phyloP scores from a whole-genome alignment of 805 yeast genomes.

The Wickerhamomyces ciferrii region DNA sequence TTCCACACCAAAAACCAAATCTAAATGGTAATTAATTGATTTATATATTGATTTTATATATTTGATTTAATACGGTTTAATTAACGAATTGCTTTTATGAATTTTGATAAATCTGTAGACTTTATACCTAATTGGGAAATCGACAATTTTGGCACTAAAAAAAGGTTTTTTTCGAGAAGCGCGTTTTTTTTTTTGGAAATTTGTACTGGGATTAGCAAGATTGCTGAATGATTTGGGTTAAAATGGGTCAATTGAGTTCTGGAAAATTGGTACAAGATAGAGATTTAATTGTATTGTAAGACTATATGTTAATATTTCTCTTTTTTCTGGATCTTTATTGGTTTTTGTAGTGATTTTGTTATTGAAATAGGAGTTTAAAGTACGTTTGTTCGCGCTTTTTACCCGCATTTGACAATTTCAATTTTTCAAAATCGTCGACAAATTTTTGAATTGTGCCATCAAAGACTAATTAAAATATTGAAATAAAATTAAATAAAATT shows the following conservation, averaged over 20 bases:
- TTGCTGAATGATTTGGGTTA: too few relatives aligned
- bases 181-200: too few relatives aligned
- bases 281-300: too few relatives aligned
- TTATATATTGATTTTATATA: background rate
- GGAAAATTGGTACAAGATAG: too few relatives aligned
- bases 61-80: background rate
- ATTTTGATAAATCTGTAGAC: background rate
- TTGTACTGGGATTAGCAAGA: too few relatives aligned
- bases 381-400: background rate
- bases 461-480: background rate
- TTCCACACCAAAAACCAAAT: constrained; percentile 77
- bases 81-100: background rate
- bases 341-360: too few relatives aligned
- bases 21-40: constrained; percentile 19
- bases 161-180: background rate
- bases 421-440: background rate
- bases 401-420: background rate
- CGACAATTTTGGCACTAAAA: background rate
- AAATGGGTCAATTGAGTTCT: too few relatives aligned
- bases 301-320: too few relatives aligned
- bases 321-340: too few relatives aligned
- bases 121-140: background rate
- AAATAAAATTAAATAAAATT: too few relatives aligned
- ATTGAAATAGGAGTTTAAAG: too few relatives aligned
- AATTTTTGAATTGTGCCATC: background rate